phyloP scores from a whole-genome alignment of 2,329 filamentous ascomycete species.

The Aaosphaeria pasadenensis region DNA sequence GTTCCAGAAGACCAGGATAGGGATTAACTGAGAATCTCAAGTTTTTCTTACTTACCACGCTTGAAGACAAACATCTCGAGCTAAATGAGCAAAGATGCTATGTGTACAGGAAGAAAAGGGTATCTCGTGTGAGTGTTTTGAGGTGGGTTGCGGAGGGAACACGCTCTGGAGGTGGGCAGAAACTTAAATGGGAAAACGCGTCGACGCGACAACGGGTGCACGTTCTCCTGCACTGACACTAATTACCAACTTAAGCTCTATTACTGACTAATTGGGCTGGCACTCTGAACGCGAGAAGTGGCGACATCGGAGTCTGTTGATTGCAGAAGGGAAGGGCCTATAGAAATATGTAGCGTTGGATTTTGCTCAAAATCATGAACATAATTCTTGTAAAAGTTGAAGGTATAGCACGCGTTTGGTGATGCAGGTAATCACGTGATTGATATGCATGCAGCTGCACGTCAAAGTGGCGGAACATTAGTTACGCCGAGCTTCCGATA shows the following conservation, averaged over 20 bases:
- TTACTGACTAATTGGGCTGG: no score
- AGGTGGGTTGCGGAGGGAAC: slow-evolving; percentile 4
- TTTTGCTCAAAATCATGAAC: no score
- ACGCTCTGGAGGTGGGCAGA: slow-evolving; percentile 15
- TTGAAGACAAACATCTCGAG: slow-evolving; percentile 42
- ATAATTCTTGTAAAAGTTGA: no score
- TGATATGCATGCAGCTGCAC: no score
- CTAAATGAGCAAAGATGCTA: slow-evolving; percentile 9
- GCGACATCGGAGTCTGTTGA: no score
- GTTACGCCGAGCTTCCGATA: not conserved
- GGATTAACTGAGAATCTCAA: not conserved
- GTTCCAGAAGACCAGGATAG: not conserved
- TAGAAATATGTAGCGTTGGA: no score
- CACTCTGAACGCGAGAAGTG: no score
- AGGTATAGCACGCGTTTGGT: no score
- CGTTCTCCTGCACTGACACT: not conserved
- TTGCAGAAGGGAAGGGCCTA: no score
- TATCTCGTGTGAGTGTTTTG: slow-evolving; percentile 22
- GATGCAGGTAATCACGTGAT: no score
- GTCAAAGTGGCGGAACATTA: not conserved
- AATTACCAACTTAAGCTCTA: no score
- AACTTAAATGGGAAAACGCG: slow-evolving; percentile 25
- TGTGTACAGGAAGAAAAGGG: slow-evolving; percentile 18
- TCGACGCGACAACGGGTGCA: slow-evolving; percentile 10
- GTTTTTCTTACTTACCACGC: slow-evolving; percentile 34